These are phyloP conservation scores for Globisporangium emineosum DNA, from an alignment of 352 stramenopile species.

Conservation along the genomic window DNA sequence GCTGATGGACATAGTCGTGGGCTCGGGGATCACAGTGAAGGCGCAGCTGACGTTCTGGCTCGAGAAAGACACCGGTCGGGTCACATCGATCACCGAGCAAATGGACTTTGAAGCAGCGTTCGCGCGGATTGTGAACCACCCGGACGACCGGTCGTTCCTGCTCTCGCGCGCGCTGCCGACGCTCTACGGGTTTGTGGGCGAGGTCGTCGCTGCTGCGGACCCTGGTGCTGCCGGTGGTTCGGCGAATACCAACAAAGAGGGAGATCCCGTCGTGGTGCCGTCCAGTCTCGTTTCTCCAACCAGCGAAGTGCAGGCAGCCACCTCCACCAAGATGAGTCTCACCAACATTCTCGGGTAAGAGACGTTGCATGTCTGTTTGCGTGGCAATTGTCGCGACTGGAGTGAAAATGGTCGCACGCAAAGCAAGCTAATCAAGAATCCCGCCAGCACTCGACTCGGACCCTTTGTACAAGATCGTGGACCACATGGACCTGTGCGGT, in stretches of 20 bases:
- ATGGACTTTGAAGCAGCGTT: slow-evolving; percentile 16
- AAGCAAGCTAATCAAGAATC: background rate
- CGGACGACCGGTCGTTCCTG: slow-evolving; percentile 11
- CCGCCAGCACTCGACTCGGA: background rate
- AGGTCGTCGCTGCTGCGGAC: background rate
- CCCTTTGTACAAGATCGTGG: background rate
- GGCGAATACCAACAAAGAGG: background rate
- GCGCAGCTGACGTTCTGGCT: slow-evolving; percentile 12
- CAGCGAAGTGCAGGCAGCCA: background rate
- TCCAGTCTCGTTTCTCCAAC: background rate
- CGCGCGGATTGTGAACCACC: slow-evolving; percentile 11
- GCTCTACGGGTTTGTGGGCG: slow-evolving; percentile 11
- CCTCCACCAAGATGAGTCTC: slow-evolving; percentile 12
- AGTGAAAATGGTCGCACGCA: background rate
- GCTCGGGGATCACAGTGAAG: slow-evolving; percentile 1
- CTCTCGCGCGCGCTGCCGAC: slow-evolving; percentile 10
- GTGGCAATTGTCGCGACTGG: too few species aligned
- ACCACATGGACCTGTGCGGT: background rate
- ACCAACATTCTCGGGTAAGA: slow-evolving; percentile 12
- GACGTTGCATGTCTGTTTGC: background rate
- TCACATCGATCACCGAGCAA: slow-evolving; percentile 13
- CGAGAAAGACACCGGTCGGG: slow-evolving; percentile 11
- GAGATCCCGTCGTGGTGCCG: background rate
- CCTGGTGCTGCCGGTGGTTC: background rate
- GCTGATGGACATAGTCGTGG: slow-evolving; percentile 7